A percentile compares a stretch with the other conserved stretches of the same genome.
Conservation (phyloP, 768 basidiomycete species). For the Lyophyllum shimeji region DNA sequence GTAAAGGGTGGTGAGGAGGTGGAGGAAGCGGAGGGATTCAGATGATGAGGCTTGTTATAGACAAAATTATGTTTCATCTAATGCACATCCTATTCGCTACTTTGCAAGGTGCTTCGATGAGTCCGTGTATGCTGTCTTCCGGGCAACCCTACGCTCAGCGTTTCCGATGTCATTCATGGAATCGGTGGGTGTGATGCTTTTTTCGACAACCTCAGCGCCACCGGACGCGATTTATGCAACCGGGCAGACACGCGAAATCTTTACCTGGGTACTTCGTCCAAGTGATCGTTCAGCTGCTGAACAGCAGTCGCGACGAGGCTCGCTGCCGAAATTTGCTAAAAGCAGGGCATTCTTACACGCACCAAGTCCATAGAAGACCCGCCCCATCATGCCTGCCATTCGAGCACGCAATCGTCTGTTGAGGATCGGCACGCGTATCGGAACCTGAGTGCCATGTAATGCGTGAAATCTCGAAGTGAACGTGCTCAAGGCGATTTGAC, state of each 20-base stretch:
- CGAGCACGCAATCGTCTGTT: no score
- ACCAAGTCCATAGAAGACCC: no score
- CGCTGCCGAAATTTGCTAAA: no score
- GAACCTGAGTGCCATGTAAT: constrained; percentile 37
- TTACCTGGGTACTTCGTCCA: no score
- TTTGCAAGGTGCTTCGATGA: neutral
- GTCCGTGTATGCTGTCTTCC: neutral
- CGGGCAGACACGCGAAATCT: no score
- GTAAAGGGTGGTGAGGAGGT: neutral
- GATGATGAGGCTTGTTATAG: neutral
- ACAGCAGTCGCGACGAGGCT: no score
- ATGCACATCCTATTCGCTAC: constrained; percentile 11
- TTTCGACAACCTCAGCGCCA: no score
- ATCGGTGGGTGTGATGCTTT: neutral
- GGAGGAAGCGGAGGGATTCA: neutral
- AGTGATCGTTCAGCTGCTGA: no score
- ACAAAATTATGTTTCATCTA: constrained; percentile 8
- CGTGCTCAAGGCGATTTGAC: no score
- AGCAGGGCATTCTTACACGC: no score
- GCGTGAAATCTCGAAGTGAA: constrained; percentile 9
- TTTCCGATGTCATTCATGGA: neutral
- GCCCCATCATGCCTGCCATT: no score
- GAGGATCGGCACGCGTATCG: constrained; percentile 28
- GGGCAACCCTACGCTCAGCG: neutral
- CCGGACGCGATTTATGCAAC: no score